Base-by-base conservation (phyloP, 1,139 yeast species). In the Meyerozyma athensensis region DNA sequence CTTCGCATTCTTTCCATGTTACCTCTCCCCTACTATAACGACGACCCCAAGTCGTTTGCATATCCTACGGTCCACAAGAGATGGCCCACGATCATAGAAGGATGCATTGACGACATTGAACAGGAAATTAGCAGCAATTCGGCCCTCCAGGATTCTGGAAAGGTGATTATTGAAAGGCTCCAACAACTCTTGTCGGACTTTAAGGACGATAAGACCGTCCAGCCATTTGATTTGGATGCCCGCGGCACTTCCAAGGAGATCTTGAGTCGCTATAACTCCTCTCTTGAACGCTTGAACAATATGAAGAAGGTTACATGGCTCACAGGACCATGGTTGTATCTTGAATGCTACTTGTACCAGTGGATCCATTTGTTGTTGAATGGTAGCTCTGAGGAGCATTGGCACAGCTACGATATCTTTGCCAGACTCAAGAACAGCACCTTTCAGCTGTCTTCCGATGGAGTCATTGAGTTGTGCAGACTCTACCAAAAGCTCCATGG, bases 251-350 rank as follows among this genome's bases (percentile, higher is more conserved):
- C 53, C 2, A 61, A 57, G 24, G 76, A 74, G 47, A 54, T 66
- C 22, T 73, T 82, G 42, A 50, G 53, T 12, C 63, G 73, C 5
- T 82, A 72, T 55, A 80, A 84, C 54, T 68, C 66, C 3, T 65
- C 68, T 8, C 54, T 77, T 36, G 55, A 48, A 4, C 50, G 54
- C 19, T 48, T 58, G 30, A 56, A 58, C 39, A 38, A 54, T 40
- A 50, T 41, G 12, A 54, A 51, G 38, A 45, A 49, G 19, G 61
- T 62, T n/a, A 74, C 83, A 14, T 92, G 97, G 97, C 65, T 70
- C 43, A 72, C 81, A n/a, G 95, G 92, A 1, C 96, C 96, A 14
- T 92, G 99, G 99, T 66, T 92, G 40, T 83, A 72, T 52, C 69
- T 86, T 36, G 99, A 94, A 60, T 84, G 96, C 58, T 82, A 82